Conservation (phyloP, 169 alveolate species). For the Cryptosporidium bovis region DNA sequence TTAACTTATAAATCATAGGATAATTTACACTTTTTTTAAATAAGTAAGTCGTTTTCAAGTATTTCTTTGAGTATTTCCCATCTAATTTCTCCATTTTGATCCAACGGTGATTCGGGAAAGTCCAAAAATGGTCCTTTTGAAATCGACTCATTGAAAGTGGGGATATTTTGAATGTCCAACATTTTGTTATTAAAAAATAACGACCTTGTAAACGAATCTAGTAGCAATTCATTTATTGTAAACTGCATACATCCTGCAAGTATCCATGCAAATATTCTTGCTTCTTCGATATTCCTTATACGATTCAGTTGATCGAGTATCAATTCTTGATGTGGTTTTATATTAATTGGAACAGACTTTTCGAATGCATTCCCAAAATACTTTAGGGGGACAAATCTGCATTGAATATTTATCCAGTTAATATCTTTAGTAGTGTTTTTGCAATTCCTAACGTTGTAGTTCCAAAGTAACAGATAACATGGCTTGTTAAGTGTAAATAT, state of each 20-base stretch:
- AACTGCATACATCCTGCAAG: conserved; percentile 64
- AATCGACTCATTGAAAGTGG: conserved; percentile 18
- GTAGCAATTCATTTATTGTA: conserved; percentile 52
- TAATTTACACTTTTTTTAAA: not conserved
- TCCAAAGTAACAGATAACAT: conserved; percentile 65
- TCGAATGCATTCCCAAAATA: conserved; percentile 54
- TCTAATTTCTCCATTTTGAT: conserved; percentile 31
- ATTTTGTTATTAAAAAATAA: conserved; percentile 9
- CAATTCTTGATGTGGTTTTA: conserved; percentile 48
- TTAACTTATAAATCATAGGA: not conserved
- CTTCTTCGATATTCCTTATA: conserved; percentile 50
- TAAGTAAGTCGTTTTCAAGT: conserved; percentile 10
- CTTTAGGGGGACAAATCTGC: conserved; percentile 28
- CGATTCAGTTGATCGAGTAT: conserved; percentile 67
- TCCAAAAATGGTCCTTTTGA: conserved; percentile 37
- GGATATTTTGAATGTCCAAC: not conserved
- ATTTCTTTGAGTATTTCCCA: conserved; percentile 46
- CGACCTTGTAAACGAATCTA: conserved; percentile 46
- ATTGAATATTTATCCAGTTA: conserved; percentile 54
- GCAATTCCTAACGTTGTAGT: conserved; percentile 34
- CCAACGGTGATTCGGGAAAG: conserved; percentile 66
- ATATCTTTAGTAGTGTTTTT: conserved; percentile 55
- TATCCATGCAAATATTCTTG: conserved; percentile 72
- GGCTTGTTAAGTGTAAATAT: conserved; percentile 37
- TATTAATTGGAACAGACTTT: conserved; percentile 35